Conservation (phyloP, 371 early-diverging fungal species). For the Furculomyces boomerangus region DNA sequence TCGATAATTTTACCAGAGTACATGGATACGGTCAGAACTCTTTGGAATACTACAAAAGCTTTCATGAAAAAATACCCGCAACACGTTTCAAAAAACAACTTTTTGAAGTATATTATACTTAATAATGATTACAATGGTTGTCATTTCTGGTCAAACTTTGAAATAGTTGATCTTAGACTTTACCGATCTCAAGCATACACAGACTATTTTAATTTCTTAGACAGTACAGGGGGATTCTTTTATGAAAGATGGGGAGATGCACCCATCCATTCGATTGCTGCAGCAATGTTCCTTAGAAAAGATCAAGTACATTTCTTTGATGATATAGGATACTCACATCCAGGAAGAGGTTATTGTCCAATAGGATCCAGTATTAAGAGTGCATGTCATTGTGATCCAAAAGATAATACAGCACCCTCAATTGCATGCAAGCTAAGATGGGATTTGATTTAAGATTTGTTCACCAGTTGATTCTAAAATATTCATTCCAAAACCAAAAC, state of each 20-base stretch:
- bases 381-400: not conserved
- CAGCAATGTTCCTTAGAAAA: constrained; percentile 25
- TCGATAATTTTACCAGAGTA: constrained; percentile 63
- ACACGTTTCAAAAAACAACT: constrained; percentile 7
- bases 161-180: constrained; percentile 75
- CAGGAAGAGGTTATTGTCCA: constrained; percentile 58
- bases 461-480: too few relatives aligned
- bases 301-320: constrained; percentile 81
- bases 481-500: too few relatives aligned
- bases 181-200: constrained; percentile 48
- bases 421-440: too few relatives aligned
- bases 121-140: constrained; percentile 43
- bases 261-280: constrained; percentile 56
- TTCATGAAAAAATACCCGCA: constrained; percentile 32
- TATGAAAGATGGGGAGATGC: constrained; percentile 97
- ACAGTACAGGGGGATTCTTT: constrained; percentile 77
- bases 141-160: constrained; percentile 96
- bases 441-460: too few relatives aligned
- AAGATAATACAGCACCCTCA: not conserved
- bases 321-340: constrained; percentile 67
- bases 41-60: constrained; percentile 49
- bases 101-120: constrained; percentile 19
- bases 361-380: not conserved
- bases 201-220: constrained; percentile 64
- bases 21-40: constrained; percentile 54